phyloP scores from a whole-genome alignment of 2,329 filamentous ascomycete species.

The Pestalotiopsis sp. region DNA sequence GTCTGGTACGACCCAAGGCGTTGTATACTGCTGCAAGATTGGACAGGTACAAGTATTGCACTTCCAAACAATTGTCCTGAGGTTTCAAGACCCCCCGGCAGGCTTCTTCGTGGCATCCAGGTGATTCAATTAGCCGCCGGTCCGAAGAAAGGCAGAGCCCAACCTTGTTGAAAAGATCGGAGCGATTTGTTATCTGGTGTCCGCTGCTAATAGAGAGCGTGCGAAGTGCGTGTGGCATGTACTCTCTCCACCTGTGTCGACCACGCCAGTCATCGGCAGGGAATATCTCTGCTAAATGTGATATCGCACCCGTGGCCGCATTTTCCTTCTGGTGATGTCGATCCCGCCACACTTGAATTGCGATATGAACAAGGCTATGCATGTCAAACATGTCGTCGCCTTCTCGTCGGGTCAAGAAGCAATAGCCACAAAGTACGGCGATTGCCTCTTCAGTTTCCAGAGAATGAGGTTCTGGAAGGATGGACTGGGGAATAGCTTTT shows the following conservation, averaged over 20 bases:
- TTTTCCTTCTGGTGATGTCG: constrained; percentile 13
- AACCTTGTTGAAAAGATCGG: constrained; percentile 18
- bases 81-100: constrained; percentile 8
- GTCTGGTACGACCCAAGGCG: neutral
- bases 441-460: constrained; percentile 25
- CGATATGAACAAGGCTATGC: constrained; percentile 36
- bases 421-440: constrained; percentile 31
- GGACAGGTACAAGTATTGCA: constrained; percentile 11
- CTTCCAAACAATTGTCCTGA: constrained; percentile 7
- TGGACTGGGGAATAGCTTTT: constrained; percentile 35
- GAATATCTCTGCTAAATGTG: constrained; percentile 11
- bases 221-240: constrained; percentile 27
- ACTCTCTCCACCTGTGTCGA: constrained; percentile 23
- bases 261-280: constrained; percentile 13
- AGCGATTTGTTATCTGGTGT: constrained; percentile 14
- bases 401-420: constrained; percentile 29
- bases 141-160: constrained; percentile 22
- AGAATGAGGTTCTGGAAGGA: constrained; percentile 23
- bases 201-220: constrained; percentile 19
- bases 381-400: constrained; percentile 32
- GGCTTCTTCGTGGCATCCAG: constrained; percentile 12
- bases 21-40: neutral
- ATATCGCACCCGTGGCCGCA: constrained; percentile 1
- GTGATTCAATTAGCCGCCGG: constrained; percentile 17
- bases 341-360: constrained; percentile 29